Base-by-base conservation (phyloP, 768 basidiomycete species). In the Cystofilobasidium bisporidii region DNA sequence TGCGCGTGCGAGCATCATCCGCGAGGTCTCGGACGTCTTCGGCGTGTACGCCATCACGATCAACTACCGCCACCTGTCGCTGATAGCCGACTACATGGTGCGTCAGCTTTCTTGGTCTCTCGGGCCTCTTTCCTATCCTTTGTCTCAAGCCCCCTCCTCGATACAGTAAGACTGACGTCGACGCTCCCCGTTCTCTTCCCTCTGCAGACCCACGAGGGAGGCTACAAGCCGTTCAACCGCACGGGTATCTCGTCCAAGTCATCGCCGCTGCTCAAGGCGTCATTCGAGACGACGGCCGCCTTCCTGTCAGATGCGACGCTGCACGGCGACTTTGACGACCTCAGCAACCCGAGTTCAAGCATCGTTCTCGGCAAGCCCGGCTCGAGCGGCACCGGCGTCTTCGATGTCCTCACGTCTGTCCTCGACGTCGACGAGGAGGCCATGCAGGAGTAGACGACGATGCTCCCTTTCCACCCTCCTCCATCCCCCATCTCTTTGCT, bases 11-110 rank as follows among this genome's bases (percentile, higher is more conserved):
- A 85, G 88, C 11, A 94, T 99, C 75, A 82, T 99, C 71, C 83
- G 83, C 61, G 96, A 99, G 78, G 88, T 99, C 79, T 83, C 87
- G 59, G 85, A 85, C 24, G 91, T 99, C 50, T 99, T 99, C 77
- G 86, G 84, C 9, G 91, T 87, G 3, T 99, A 99, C 81, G 93
- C 86, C 74, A 99, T 99, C 73, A 88, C 89, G 68, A 94, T 99
- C 67, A 87, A 98, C 43, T 68, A 83, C 71, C 85, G 96, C 57
- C 96, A 99, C 80, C 81, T 98, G 58, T 91, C 94, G 73, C 81
- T 99, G 71, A 96, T 99, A 76, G 96, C 96, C 18, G 96, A 99
- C 77, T 99, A 98, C 77, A 99, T 99, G 96, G 94, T 94, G 74
- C 72, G 87, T 73, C 43, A 22, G 30, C 20, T 5, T 47, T 47